phyloP scores from a whole-genome alignment of 2,329 filamentous ascomycete genomes.

The Sarocladium oryzae region DNA sequence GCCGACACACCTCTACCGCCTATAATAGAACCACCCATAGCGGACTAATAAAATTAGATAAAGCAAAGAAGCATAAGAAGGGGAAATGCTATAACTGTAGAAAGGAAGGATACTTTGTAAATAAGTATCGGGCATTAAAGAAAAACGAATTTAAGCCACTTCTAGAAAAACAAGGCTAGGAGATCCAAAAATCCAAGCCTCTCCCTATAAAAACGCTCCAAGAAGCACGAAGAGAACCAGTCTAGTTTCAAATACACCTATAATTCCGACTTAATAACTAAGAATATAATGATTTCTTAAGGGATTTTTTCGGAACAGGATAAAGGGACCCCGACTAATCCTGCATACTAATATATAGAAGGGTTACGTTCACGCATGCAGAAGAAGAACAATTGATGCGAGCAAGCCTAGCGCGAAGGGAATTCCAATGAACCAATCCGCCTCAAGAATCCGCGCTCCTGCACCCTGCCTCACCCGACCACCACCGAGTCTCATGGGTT shows the following conservation, averaged over 20 bases:
- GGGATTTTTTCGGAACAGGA: too few species aligned
- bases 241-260: too few species aligned
- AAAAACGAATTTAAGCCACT: not conserved
- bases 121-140: not conserved
- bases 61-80: not conserved
- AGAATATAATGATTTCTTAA: too few species aligned
- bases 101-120: not conserved
- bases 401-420: not conserved
- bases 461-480: not conserved
- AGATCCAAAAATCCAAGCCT: not conserved
- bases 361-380: not conserved
- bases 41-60: not conserved
- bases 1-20: not conserved
- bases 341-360: not conserved
- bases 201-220: too few species aligned
- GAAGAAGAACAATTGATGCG: not conserved
- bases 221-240: too few species aligned
- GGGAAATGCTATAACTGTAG: slow-evolving; percentile 4
- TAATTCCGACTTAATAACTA: too few species aligned
- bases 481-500: not conserved
- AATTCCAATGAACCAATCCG: not conserved
- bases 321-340: too few species aligned
- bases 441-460: not conserved
- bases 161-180: not conserved
- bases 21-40: not conserved